Evolutionary conservation across 805 yeast species (phyloP), one percentile per base, ranked within the genome.

Genomic region (Maudiozyma saulgeensis): DNA sequence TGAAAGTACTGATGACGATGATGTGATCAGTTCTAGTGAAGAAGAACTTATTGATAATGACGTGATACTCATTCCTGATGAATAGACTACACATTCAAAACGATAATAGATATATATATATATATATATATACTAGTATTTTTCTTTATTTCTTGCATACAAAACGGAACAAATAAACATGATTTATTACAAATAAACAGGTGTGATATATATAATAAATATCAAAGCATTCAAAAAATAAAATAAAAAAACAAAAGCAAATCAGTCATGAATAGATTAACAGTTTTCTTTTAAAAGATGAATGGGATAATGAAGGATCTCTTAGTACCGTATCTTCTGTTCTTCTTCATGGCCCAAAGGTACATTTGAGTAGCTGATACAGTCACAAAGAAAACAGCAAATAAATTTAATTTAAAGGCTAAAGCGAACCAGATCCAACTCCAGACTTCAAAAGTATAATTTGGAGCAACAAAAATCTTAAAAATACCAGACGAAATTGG

Each of bases 271-370:
- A 43, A 43, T 19, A 11, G 21, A 42, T 41, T 41, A 5, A 28
- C 32, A 9, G 8, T 28, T 28, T 28, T 28, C 32, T 28, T 26
- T 19, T 65, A 88, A 50, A 80, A 73, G 32, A 90, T 56, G 59
- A 67, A 87, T 23, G 99, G 99, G 57, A 93, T 71, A 68, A 82
- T 73, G 53, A 87, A 84, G 63, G 88, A 83, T 69, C 89, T 83
- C 64, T 78, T 74, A 59, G 80, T 79, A 60, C 91, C 91, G 66
- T 91, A 93, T 54, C 80, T 78, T 59, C 71, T 73, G 69, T 91
- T 95, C 67, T 88, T 90, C 73, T 87, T 82, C 51, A 79, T 75
- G 21, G 98, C 97, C 97, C 98, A 91, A 48, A 79, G 57, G 71
- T 78, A 82, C 98, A 93, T 91, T 65, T 93, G 96, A 40, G 67